Evolutionary conservation across 2,329 filamentous ascomycete genomes (phyloP), one percentile per base, ranked within the genome.

Genomic region (Pyricularia sp.): DNA sequence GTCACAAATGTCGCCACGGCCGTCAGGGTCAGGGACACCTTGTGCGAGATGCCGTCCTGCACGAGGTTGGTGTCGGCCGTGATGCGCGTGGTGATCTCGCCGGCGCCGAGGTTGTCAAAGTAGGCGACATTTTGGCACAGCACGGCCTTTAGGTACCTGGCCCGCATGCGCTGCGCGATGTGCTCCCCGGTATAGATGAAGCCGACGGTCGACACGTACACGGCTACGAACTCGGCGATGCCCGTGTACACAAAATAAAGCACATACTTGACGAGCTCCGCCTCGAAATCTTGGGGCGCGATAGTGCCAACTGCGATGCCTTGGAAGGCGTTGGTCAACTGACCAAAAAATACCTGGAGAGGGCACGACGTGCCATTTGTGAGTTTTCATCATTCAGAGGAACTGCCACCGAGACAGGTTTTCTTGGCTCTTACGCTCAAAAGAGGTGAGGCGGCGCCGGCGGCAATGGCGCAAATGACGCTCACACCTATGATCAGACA

Each of bases 61-160:
- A 98, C 90, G 68, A 97, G 82, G 75, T 97, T 97, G 64, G 93
- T 97, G 77, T 98, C 94, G 12, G 94, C 90, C 0, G 94, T 98
- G 74, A 97, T 97, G 72, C 94, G 90, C 0, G 94, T 97, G 0
- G 94, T 97, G 70, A 98, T 92, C 79, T 97, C 95, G 70, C 94
- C 94, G 42, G 93, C 91, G 67, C 94, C 94, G 17, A 97, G 85
- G 75, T 95, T 95, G 78, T 98, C 95, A 79, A 96, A 97, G 78
- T 92, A 97, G 64, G 88, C 93, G 77, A 97, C 94, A 77, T 97
- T 97, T 77, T 97, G 93, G 70, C 88, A 88, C 81, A 97, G 82
- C 75, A 93, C 94, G 71, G 91, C 92, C 73, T 89, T 86, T 6
- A 99, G 86, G 74, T 98, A 98, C 73, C 92, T 85, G 76, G 92